phyloP scores from a whole-genome alignment of 2,329 filamentous ascomycete genomes.

The Penicillium sp. region DNA sequence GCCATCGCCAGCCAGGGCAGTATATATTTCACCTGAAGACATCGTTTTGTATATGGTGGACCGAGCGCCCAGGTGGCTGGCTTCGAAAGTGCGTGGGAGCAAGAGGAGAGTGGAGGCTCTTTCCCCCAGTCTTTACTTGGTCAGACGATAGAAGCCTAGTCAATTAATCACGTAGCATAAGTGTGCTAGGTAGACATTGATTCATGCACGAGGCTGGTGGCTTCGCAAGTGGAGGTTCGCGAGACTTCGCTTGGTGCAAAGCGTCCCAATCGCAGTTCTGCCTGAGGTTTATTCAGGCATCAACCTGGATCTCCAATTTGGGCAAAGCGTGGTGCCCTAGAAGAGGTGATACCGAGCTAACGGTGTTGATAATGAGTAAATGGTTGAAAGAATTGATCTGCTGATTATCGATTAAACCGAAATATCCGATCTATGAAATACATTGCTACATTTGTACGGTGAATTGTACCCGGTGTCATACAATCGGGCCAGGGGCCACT shows the following conservation, averaged over 20 bases:
- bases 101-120: slow-evolving; percentile 1
- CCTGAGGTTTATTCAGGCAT: slow-evolving; percentile 23
- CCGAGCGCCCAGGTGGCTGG: slow-evolving; percentile 6
- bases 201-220: not conserved
- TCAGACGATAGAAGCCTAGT: not conserved
- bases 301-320: not conserved
- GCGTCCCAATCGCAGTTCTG: slow-evolving; percentile 10
- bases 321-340: not conserved
- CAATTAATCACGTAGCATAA: not conserved
- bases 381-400: not conserved
- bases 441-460: not conserved
- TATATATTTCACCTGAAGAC: slow-evolving; percentile 14
- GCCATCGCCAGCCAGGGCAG: slow-evolving; percentile 2
- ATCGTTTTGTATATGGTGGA: slow-evolving; percentile 11
- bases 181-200: not conserved
- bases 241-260: not conserved
- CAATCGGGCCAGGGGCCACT: not conserved
- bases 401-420: not conserved
- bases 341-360: not conserved
- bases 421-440: not conserved
- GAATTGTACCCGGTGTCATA: not conserved
- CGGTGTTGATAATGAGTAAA: not conserved
- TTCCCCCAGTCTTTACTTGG: slow-evolving; percentile 1
- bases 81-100: slow-evolving; percentile 1
- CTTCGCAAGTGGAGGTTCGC: not conserved